phyloP scores from a whole-genome alignment of 1,139 yeast species.

The Geotrichum restrictum region DNA sequence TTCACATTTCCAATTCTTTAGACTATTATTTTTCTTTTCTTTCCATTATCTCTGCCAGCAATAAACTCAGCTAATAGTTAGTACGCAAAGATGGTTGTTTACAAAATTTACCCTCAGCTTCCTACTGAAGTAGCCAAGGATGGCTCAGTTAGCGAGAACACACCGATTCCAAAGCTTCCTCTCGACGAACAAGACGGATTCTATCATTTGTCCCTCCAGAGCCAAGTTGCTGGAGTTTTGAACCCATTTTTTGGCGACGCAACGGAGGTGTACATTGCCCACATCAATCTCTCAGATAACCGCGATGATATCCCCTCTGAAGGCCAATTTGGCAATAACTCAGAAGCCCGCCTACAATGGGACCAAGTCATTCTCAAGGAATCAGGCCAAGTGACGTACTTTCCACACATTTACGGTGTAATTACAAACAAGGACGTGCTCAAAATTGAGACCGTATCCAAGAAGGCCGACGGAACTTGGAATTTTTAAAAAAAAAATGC shows the following conservation, averaged over 20 bases:
- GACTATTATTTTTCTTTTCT: too few relatives aligned
- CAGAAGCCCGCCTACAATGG: slow-evolving; percentile 31
- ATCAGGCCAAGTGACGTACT: slow-evolving; percentile 22
- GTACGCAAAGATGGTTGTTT: slow-evolving; percentile 29
- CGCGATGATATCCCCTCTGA: slow-evolving; percentile 25
- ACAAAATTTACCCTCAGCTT: slow-evolving; percentile 31
- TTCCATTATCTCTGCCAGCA: not conserved
- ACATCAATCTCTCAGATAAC: slow-evolving; percentile 29
- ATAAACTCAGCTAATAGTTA: not conserved
- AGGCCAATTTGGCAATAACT: slow-evolving; percentile 32
- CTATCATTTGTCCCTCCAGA: slow-evolving; percentile 32
- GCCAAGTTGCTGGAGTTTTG: slow-evolving; percentile 31
- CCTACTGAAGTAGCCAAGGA: slow-evolving; percentile 32
- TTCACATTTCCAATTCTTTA: too few relatives aligned
- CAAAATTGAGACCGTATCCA: slow-evolving; percentile 25
- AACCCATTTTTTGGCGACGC: slow-evolving; percentile 26
- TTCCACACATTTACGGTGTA: slow-evolving; percentile 35
- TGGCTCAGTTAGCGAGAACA: slow-evolving; percentile 24
- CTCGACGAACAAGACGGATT: slow-evolving; percentile 34
- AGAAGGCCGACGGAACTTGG: slow-evolving; percentile 17
- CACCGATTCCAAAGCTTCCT: slow-evolving; percentile 31
- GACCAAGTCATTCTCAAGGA: slow-evolving; percentile 31
- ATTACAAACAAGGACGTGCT: slow-evolving; percentile 30
- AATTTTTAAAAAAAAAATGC: not conserved
- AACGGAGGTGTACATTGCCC: slow-evolving; percentile 29